These are phyloP conservation scores for Elasticomyces elasticus DNA, from an alignment of 495 filamentous ascomycete species.

Conservation along the genomic window DNA sequence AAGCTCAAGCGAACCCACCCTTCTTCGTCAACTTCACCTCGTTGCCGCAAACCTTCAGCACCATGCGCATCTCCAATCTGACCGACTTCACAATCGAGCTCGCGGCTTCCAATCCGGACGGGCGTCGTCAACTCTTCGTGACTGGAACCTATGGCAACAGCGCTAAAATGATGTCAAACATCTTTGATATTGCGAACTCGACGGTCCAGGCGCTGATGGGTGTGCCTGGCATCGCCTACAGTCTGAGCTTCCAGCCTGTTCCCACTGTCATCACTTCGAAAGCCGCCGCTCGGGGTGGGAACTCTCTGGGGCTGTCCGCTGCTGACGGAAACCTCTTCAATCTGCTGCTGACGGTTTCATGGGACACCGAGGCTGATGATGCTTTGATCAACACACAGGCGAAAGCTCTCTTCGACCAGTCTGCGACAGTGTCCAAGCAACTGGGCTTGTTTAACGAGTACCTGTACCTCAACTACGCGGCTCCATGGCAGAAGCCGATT, in stretches of 20 bases:
- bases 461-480: slow-evolving; percentile 47
- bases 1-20: neutral
- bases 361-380: slow-evolving; percentile 30
- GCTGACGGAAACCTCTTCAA: slow-evolving; percentile 26
- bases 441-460: slow-evolving; percentile 41
- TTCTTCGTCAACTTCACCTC: slow-evolving; percentile 9
- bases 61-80: slow-evolving; percentile 12
- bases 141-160: slow-evolving; percentile 22
- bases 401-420: slow-evolving; percentile 10
- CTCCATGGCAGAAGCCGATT: slow-evolving; percentile 32
- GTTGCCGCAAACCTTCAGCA: slow-evolving; percentile 2
- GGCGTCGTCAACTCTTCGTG: slow-evolving; percentile 19
- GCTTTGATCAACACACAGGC: slow-evolving; percentile 20
- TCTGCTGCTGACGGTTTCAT: slow-evolving; percentile 26
- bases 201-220: slow-evolving; percentile 19
- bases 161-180: slow-evolving; percentile 21
- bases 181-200: slow-evolving; percentile 25
- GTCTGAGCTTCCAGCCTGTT: slow-evolving; percentile 28
- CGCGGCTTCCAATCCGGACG: slow-evolving; percentile 8
- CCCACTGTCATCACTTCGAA: slow-evolving; percentile 26
- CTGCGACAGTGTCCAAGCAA: slow-evolving; percentile 34
- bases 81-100: slow-evolving; percentile 10
- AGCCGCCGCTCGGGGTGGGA: slow-evolving; percentile 26
- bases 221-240: slow-evolving; percentile 22
- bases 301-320: slow-evolving; percentile 28